Evolutionary conservation across 2,329 filamentous ascomycete species (phyloP), one percentile per base, ranked within the genome.

Genomic region (Colletotrichum aenigma): DNA sequence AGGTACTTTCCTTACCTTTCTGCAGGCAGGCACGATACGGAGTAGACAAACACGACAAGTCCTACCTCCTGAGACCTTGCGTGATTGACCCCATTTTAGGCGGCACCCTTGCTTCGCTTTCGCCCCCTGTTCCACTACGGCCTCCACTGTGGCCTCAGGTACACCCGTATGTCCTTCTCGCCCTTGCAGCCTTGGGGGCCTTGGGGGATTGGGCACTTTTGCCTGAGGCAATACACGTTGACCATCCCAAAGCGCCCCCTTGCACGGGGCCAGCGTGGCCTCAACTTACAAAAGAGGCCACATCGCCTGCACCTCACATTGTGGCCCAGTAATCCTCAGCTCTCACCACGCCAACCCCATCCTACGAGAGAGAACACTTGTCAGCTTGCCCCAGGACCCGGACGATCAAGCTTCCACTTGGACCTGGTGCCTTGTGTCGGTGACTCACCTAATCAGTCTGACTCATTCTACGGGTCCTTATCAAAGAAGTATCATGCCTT

Each of bases 381-480:
- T 78, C 69, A 66, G 69, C 55, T 62, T 69, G n/a, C 36, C 52
- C 34, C 43, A 48, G 30, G n/a, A 52, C 38, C 28, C 72, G 30
- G 15, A 32, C 30, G 28, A 36, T 65, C 36, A 28, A 58, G 13
- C 60, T 52, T 26, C 36, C 21, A 18, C 58, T 18, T 36, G 52
- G 48, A 43, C 32, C 58, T 73, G 72, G n/a, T 71, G 66, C 62
- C 32, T 68, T 8, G 64, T 64, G 36, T 75, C 32, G 68, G 66
- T 76, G 75, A 75, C 69, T 78, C 65, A 76, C 56, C 36, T 16
- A 36, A 34, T 55, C 76, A 68, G 64, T 71, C 67, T 76, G 79
- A 82, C 77, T 79, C 79, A 80, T 78, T 73, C 24, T 72, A 64
- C 67, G 78, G 75, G 77, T 81, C 79, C 72, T 79, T 76, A 79